Percentiles rank a stretch among this genome's conserved stretches.
Evolutionary conservation across 2,329 filamentous ascomycete species (phyloP).

Genomic region (Fusarium decemcellulare): DNA sequence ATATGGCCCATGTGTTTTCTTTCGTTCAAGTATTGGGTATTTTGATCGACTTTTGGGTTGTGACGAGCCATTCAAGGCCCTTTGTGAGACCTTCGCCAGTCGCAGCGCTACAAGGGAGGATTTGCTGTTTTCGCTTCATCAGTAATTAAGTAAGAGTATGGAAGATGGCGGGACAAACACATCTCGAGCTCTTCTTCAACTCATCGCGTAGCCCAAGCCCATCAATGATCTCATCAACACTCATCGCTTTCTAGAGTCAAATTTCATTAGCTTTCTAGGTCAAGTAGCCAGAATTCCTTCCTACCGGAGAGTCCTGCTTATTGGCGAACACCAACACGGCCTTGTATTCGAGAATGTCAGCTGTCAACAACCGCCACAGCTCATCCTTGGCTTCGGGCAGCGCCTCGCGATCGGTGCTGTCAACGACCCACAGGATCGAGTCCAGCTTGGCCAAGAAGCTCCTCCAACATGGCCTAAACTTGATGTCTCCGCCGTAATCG

Average conservation of each 20-base stretch:
- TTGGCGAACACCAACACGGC: conserved; percentile 21
- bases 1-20: background rate
- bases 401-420: background rate
- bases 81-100: background rate
- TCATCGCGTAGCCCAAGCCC: background rate
- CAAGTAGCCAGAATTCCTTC: background rate
- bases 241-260: background rate
- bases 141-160: background rate
- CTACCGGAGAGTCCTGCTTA: conserved; percentile 20
- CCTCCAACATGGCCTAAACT: conserved; percentile 10
- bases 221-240: background rate
- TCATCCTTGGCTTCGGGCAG: background rate
- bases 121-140: background rate
- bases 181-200: background rate
- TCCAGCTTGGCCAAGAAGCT: background rate
- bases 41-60: too few relatives aligned
- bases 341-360: background rate
- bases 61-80: background rate
- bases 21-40: too few relatives aligned
- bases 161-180: background rate
- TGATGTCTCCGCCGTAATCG: conserved; percentile 3
- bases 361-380: background rate
- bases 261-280: background rate
- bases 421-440: conserved; percentile 8
- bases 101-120: background rate